phyloP scores from a whole-genome alignment of 441 rosid genomes.

The Pelargonium australe region DNA sequence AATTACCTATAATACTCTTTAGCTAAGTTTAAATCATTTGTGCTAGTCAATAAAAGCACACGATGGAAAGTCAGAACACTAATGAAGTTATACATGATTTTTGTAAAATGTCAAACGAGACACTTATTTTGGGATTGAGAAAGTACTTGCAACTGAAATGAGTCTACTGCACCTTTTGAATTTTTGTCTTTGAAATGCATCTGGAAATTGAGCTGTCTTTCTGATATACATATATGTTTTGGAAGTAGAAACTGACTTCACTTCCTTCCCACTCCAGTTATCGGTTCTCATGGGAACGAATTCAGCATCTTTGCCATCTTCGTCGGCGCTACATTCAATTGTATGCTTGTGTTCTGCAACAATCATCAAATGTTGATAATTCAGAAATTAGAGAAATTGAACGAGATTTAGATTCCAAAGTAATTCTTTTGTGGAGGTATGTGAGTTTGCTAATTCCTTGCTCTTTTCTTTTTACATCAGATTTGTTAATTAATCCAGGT shows the following conservation, averaged over 20 bases:
- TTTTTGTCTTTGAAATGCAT: not conserved
- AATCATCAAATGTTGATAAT: constrained; percentile 40
- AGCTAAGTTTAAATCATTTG: no score
- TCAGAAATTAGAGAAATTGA: constrained; percentile 83
- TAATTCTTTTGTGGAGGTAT: constrained; percentile 96
- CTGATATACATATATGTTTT: not conserved
- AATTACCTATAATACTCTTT: no score
- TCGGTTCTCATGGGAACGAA: constrained; percentile 85
- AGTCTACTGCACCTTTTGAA: no score
- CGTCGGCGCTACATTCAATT: constrained; percentile 83
- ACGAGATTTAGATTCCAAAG: constrained; percentile 88
- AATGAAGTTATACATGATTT: no score
- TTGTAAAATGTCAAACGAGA: no score
- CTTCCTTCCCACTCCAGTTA: constrained; percentile 43
- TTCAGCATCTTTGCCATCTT: constrained; percentile 69
- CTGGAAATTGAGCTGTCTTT: not conserved
- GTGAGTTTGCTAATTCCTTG: constrained; percentile 8
- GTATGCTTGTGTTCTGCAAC: constrained; percentile 77
- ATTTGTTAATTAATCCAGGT: not conserved
- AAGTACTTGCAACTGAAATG: not conserved
- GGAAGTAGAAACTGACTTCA: constrained; percentile 23
- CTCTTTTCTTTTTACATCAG: not conserved
- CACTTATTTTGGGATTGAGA: not conserved
- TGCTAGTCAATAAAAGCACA: no score
- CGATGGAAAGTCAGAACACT: no score